These are phyloP conservation scores for Crithidia brevicula DNA, from an alignment of 208 protist genomes.

Conservation along the genomic window DNA sequence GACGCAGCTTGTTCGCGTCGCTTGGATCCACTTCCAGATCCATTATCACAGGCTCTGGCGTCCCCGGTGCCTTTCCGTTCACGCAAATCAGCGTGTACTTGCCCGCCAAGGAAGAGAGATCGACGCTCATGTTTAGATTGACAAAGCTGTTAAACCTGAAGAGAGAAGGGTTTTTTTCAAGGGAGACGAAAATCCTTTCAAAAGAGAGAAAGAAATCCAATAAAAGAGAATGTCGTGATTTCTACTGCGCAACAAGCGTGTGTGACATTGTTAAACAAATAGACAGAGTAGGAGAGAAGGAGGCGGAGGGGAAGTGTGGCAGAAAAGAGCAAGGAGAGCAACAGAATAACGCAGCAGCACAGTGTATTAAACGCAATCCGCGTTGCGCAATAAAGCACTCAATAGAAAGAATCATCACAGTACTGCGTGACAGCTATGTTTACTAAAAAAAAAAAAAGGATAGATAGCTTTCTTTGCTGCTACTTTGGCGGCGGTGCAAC, in stretches of 20 bases:
- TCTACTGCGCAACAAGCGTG: too few species aligned
- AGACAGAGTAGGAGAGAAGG: too few species aligned
- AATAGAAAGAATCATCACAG: too few species aligned
- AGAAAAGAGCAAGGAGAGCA: background rate
- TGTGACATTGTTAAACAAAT: too few species aligned
- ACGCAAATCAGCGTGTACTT: slow-evolving; percentile 33
- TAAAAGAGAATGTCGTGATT: background rate
- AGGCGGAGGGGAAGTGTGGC: background rate
- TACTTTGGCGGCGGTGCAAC: too few species aligned
- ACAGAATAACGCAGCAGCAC: too few species aligned
- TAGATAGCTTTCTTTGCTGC: too few species aligned
- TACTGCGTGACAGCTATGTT: too few species aligned
- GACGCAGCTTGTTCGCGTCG: slow-evolving; percentile 4
- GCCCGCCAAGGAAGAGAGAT: slow-evolving; percentile 16
- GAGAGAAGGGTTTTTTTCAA: background rate
- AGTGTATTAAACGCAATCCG: too few species aligned
- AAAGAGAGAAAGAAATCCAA: background rate
- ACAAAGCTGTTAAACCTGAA: too few species aligned
- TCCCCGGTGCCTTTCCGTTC: slow-evolving; percentile 30
- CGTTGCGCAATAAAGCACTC: too few species aligned
- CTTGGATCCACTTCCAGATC: slow-evolving; percentile 7
- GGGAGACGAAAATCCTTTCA: background rate
- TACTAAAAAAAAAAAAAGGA: too few species aligned
- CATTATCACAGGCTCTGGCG: slow-evolving; percentile 8
- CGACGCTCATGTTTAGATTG: background rate